Base-by-base conservation (phyloP, 129 eudicot genomes). In the Deinandra increscens region DNA sequence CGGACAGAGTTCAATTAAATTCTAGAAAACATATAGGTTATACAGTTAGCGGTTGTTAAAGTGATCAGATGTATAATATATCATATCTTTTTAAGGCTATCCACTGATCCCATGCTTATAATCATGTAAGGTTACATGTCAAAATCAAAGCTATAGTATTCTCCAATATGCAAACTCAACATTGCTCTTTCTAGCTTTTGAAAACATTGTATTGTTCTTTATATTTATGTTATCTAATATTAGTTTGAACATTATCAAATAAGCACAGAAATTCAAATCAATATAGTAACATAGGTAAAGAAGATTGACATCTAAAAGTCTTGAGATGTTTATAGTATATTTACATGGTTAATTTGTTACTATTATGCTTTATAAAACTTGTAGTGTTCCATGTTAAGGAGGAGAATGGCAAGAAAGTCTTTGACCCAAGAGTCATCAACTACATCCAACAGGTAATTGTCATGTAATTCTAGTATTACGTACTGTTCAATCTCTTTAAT, bases 371-470 rank as follows among this genome's bases (percentile, higher is more conserved):
- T 9, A 11, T 11, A 37, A n/a, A 67, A 48, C 64, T 39, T 76
- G 75, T 85, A 89, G 96, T 89, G 39, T 86, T 89, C 79, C 89
- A 89, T 62, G 90, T 89, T 20, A 86, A 80, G 75, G 89, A 89
- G 75, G 92, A 81, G 51, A 46, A 63, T 68, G 96, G 90, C 48
- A 81, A 81, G 76, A 89, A 86, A 56, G 45, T 89, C 6, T 75
- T 81, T 7, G 92, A 86, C 50, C 81, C 75, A 60, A 78, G 69
- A 60, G 78, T 84, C 19, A 80, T 89, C 78, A 78, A 84, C 80
- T 79, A 66, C 74, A 86, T 89, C 68, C 84, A 89, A 54, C 77
- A 86, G 87, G 96, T 89, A 77, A 20, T 37, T 9, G 23, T 13
- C 33, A 23, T 60, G 48, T 72, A 19, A 2, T 42, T 19, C 14